Evolutionary conservation across 768 basidiomycete genomes (phyloP), one percentile per base, ranked within the genome.

Genomic region (Leucosporidium scottii): DNA sequence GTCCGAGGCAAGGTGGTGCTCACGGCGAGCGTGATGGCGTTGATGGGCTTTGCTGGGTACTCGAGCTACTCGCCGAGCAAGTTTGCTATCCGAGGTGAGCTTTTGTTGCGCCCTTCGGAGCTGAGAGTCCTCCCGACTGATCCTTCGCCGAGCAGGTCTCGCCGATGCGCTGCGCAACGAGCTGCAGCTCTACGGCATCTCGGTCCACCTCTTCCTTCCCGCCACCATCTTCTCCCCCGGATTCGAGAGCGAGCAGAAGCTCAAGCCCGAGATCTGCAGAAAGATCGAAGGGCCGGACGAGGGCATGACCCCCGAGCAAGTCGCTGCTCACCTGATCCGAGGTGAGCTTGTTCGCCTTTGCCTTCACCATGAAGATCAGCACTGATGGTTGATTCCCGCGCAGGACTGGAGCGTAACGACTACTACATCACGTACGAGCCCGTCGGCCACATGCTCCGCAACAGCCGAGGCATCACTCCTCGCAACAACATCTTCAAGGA

Each of bases 11-110:
- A 92, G 49, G 81, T 89, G 23, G 84, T 94, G 50, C 84, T 90
- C 30, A 69, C 68, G 21, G 86, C 85, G 1, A 91, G 89, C 0
- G 84, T 86, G 8, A 78, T 92, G 17, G 88, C 86, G 1, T 85
- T 86, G 73, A 86, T 91, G 81, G 83, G 84, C 3, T 84, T 92
- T 63, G 79, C 88, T 4, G 92, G 93, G 0, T 94, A 86, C 73
- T 81, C 87, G 2, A 84, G 85, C 1, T 94, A 94, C 77, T 81
- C 88, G 0, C 90, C 91, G 0, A 87, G 85, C 15, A 94, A 94
- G 76, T 87, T 89, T 73, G 93, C 93, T 12, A 76, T 94, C 9
- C 80, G 90, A 79, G 91, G 91, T 91, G 71, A 53, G 79, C 69
- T 23, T 27, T 34, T 34, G 25, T 58, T 10, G 50, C 59, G 25